Conservation (phyloP, 495 filamentous ascomycete genomes). For the Thermothielavioides terrestris region DNA sequence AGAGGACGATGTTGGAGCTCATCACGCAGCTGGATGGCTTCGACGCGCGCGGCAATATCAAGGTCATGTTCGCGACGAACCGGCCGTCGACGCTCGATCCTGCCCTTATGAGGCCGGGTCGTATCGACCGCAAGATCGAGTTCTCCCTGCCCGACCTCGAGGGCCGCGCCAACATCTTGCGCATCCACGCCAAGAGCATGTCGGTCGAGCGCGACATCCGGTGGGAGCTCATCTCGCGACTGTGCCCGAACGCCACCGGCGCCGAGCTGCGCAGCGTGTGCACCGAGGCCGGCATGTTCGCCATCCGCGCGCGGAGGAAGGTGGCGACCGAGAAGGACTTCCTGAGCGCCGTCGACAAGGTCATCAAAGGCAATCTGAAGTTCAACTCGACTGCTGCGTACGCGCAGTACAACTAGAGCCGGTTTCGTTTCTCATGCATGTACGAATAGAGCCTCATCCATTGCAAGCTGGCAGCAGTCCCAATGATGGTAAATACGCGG, state of each 20-base stretch:
- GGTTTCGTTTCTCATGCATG: constrained; percentile 10
- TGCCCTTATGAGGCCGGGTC: constrained; percentile 91
- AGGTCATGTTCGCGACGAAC: constrained; percentile 99
- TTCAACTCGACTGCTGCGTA: constrained; percentile 99
- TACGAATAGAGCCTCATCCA: constrained; percentile 8
- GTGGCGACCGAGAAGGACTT: constrained; percentile 99
- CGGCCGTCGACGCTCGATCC: constrained; percentile 92
- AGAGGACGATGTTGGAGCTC: constrained; percentile 96
- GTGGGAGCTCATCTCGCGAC: constrained; percentile 93
- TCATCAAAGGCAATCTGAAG: constrained; percentile 98
- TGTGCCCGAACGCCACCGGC: constrained; percentile 95
- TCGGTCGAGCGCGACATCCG: constrained; percentile 96
- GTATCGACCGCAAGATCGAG: constrained; percentile 98
- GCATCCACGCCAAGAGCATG: constrained; percentile 99
- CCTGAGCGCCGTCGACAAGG: constrained; percentile 94
- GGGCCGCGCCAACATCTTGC: constrained; percentile 91
- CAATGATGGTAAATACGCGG: background rate
- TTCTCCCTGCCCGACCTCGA: constrained; percentile 96
- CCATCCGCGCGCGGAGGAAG: constrained; percentile 92
- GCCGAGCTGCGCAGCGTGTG: constrained; percentile 92
- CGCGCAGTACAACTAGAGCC: constrained; percentile 90
- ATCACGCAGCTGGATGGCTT: constrained; percentile 98
- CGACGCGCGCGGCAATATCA: constrained; percentile 96
- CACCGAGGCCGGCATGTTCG: constrained; percentile 99
- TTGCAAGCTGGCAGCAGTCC: background rate